Percentiles rank a stretch among this genome's conserved stretches.
Evolutionary conservation across 371 early-diverging fungal species (phyloP).

Genomic region (Paramicrosporidium saccamoebae): DNA sequence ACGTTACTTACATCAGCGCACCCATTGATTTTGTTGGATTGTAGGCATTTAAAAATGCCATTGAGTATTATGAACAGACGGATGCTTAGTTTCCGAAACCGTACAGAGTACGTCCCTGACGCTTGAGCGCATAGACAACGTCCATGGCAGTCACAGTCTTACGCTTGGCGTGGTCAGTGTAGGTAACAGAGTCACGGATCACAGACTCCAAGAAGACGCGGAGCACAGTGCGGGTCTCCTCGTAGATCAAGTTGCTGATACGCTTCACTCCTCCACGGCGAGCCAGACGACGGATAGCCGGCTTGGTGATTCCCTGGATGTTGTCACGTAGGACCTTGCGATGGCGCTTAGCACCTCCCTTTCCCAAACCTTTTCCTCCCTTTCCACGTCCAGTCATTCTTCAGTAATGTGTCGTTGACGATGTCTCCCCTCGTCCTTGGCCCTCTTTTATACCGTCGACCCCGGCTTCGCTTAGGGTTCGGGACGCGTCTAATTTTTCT

Average conservation of each 20-base stretch:
- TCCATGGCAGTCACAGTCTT: conserved; percentile 91
- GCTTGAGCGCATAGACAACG: conserved; percentile 91
- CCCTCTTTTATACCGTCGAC: too few relatives aligned
- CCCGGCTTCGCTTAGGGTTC: too few relatives aligned
- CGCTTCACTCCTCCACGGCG: conserved; percentile 99
- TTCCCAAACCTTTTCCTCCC: conserved; percentile 90
- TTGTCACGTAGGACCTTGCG: conserved; percentile 94
- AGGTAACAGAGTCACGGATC: conserved; percentile 89
- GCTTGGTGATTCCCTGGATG: conserved; percentile 97
- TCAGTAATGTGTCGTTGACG: too few relatives aligned
- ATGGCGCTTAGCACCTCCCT: conserved; percentile 93
- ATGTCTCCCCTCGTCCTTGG: too few relatives aligned
- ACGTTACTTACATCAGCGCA: too few relatives aligned
- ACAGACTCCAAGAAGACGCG: conserved; percentile 93
- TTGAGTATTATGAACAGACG: too few relatives aligned
- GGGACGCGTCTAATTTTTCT: too few relatives aligned
- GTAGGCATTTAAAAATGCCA: too few relatives aligned
- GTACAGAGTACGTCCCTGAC: conserved; percentile 86
- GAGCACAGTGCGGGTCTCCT: conserved; percentile 87
- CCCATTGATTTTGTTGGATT: too few relatives aligned
- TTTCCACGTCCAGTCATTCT: conserved; percentile 78
- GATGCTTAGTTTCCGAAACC: conserved; percentile 13
- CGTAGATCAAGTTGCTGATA: conserved; percentile 95
- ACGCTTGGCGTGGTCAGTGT: conserved; percentile 98
- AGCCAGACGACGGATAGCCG: conserved; percentile 98